Base-by-base conservation (phyloP, 495 filamentous ascomycete genomes). In the Penicillium flavigenum region DNA sequence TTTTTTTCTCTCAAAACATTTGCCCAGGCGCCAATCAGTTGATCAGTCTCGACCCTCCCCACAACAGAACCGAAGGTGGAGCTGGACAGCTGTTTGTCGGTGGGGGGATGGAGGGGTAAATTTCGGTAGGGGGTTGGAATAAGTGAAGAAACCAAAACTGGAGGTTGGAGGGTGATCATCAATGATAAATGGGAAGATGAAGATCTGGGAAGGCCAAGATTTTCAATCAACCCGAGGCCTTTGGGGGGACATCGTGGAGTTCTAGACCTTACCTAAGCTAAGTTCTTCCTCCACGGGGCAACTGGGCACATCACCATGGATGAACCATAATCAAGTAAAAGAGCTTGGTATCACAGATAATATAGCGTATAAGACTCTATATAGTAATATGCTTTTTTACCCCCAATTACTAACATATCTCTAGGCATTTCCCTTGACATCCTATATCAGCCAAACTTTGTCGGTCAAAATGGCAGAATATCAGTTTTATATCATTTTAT, bases 31-130 rank as follows among this genome's bases (percentile, higher is more conserved):
- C 66, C 62, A 69, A 69, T 67, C 64, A 67, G 47, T 66, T 57
- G 58, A 39, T n/a, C 47, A 47, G 56, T 69, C 64, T 67, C 63
- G 63, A 63, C 42, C 45, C 63, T 69, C 66, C 49, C 66, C 66
- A 69, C 66, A 67, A 34, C 51, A 62, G 59, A 67, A 45, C 66
- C 66, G 63, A 69, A 34, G 61, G 66, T 65, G 64, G 66, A 69
- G 59, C 54, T 60, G 51, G 57, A 58, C 41, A 66, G 54, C 63
- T 67, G 58, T 16, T 51, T 26, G 38, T 57, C 51, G 50, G 57
- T 31, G 50, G 56, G 52, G 52, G 59, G 49, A 57, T 58, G 51
- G 57, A 51, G 41, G 58, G 58, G 50, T 51, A 53, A 44, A 14
- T 51, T 36, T 39, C 17, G 45, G 36, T 12, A 43, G 20, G 52